Percentiles rank a stretch among this genome's conserved stretches.
phyloP scores from a whole-genome alignment of 768 basidiomycete species.

The Suillus variegatus region DNA sequence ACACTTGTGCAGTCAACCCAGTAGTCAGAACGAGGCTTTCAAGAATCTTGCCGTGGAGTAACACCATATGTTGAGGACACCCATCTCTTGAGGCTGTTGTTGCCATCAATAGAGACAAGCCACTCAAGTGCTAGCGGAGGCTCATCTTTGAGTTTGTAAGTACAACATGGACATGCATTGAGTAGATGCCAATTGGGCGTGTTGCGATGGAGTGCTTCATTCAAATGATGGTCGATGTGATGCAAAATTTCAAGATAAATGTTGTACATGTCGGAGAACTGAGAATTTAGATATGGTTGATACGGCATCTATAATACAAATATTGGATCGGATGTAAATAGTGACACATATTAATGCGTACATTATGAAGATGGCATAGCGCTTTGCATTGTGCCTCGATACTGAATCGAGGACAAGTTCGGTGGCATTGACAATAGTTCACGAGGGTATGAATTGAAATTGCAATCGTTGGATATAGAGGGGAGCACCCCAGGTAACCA shows the following conservation, averaged over 20 bases:
- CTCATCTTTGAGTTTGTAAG: conserved; percentile 8
- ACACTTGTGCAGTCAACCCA: not conserved
- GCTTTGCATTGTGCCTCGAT: no score
- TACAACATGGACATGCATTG: conserved; percentile 13
- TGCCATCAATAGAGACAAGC: conserved; percentile 4
- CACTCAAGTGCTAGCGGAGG: not conserved
- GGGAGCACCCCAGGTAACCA: no score
- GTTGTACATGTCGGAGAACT: conserved; percentile 10
- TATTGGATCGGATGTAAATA: not conserved
- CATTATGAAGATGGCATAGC: no score
- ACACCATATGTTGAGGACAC: not conserved
- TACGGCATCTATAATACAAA: conserved; percentile 2
- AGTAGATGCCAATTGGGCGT: conserved; percentile 13
- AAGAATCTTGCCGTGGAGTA: not conserved
- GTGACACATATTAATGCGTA: not conserved
- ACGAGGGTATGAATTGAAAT: no score
- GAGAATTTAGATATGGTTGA: not conserved
- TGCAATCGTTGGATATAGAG: no score
- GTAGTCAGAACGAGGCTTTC: not conserved
- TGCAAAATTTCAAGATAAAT: conserved; percentile 11
- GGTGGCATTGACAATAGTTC: no score
- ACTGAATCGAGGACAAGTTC: no score
- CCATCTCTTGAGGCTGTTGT: not conserved
- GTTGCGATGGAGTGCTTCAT: not conserved
- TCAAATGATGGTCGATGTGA: not conserved